Percentiles rank a stretch among this genome's conserved stretches.
Conservation (phyloP, 257 asterid genomes). For the Petrea volubilis region DNA sequence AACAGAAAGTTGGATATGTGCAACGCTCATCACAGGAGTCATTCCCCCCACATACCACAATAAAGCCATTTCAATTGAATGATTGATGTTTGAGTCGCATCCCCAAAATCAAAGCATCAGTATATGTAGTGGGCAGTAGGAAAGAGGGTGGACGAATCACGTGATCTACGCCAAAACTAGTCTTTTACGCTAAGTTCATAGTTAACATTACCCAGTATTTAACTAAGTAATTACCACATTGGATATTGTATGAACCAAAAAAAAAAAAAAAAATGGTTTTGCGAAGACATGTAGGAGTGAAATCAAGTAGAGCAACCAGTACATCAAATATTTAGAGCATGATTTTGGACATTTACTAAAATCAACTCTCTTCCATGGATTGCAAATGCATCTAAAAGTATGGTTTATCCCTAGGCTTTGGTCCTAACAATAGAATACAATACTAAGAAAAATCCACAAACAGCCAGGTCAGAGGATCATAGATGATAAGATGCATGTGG, state of each 20-base stretch:
- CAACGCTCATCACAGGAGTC: no score
- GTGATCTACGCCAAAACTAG: not conserved
- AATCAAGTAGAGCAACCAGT: not conserved
- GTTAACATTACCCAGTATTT: not conserved
- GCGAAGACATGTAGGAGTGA: not conserved
- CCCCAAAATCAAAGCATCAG: not conserved
- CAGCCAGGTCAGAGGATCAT: constrained; percentile 3
- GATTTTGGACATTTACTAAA: not conserved
- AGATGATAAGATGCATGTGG: not conserved
- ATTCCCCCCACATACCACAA: not conserved
- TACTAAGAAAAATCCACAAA: not conserved
- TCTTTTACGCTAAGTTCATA: not conserved
- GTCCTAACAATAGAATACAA: not conserved
- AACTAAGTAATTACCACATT: not conserved
- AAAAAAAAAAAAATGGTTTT: not conserved
- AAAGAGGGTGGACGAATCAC: not conserved
- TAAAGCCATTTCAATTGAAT: not conserved
- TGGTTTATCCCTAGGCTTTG: not conserved
- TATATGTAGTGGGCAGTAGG: not conserved
- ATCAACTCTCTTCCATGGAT: not conserved
- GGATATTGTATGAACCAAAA: not conserved
- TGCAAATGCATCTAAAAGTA: not conserved
- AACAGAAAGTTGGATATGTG: not conserved
- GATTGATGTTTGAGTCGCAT: no score
- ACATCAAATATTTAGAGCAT: not conserved